Conservation (phyloP, 352 stramenopile genomes). For the Phytophthora podocarpi region DNA sequence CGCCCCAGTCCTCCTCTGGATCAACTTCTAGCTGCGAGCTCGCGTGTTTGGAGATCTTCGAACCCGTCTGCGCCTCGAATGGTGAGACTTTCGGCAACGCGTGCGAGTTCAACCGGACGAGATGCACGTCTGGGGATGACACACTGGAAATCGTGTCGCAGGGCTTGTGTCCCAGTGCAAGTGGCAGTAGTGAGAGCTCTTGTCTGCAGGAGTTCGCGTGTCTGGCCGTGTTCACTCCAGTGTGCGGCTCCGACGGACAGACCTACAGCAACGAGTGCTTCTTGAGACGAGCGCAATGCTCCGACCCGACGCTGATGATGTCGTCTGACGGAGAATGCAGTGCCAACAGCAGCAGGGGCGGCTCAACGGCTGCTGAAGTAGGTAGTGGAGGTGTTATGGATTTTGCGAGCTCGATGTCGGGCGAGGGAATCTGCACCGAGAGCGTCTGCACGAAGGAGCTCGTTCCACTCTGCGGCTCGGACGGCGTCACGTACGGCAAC, state of each 20-base stretch:
- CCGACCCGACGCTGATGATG: conserved; percentile 26
- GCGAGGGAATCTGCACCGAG: conserved; percentile 5
- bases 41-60: conserved; percentile 28
- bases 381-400: background rate
- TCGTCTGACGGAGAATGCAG: conserved; percentile 28
- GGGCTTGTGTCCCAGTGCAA: conserved; percentile 30
- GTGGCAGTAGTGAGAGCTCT: background rate
- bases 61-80: conserved; percentile 63
- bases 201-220: conserved; percentile 35
- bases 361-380: background rate
- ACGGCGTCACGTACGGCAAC: conserved; percentile 58
- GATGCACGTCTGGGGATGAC: conserved; percentile 34
- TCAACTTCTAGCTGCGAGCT: conserved; percentile 16
- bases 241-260: conserved; percentile 52
- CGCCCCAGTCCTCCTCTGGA: too few species aligned
- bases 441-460: conserved; percentile 37
- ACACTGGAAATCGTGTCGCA: conserved; percentile 30
- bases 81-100: conserved; percentile 58
- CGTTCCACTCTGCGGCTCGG: conserved; percentile 46
- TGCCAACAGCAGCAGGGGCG: too few species aligned
- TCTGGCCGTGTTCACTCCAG: conserved; percentile 32
- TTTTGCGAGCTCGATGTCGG: background rate
- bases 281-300: conserved; percentile 32
- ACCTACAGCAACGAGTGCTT: conserved; percentile 57
- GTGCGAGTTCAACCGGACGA: conserved; percentile 49